Evolutionary conservation across 331 rosid genomes (phyloP).

Genomic region (Telfairia occidentalis): DNA sequence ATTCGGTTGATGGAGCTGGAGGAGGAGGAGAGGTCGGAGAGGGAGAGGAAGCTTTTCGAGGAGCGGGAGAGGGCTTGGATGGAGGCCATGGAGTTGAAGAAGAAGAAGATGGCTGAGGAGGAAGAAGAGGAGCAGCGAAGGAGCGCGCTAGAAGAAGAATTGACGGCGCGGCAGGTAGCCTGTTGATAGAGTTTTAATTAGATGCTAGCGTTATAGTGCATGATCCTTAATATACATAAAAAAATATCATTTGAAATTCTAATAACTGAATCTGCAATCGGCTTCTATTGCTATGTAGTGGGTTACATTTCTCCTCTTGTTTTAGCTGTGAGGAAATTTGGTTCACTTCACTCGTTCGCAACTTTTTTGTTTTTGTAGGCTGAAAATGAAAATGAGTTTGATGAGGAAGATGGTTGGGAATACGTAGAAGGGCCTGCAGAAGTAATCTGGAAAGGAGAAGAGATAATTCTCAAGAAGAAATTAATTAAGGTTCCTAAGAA

Average conservation of each 20-base stretch:
- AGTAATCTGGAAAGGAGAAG: conserved; percentile 81
- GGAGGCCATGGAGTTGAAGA: conserved; percentile 40
- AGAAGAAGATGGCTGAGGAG: conserved; percentile 23
- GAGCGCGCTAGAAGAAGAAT: conserved; percentile 36
- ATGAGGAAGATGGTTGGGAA: conserved; percentile 39
- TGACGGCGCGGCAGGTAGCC: conserved; percentile 22
- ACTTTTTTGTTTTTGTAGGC: conserved; percentile 20
- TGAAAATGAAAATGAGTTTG: conserved; percentile 13
- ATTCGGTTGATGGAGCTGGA: conserved; percentile 31
- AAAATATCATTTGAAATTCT: not conserved
- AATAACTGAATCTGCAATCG: not conserved
- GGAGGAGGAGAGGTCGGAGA: conserved; percentile 53
- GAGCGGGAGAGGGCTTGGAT: conserved; percentile 63
- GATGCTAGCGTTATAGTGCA: not conserved
- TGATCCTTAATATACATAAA: not conserved
- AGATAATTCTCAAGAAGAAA: conserved; percentile 68
- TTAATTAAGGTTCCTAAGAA: conserved; percentile 41
- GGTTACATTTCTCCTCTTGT: not conserved
- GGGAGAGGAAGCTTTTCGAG: conserved; percentile 42
- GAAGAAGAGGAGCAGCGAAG: conserved; percentile 32
- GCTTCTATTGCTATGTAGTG: not conserved
- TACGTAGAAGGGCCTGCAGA: conserved; percentile 62
- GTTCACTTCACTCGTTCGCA: not conserved
- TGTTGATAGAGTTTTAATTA: not conserved
- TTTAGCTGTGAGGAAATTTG: not conserved